Base-by-base conservation (phyloP, 805 yeast species). In the Yamadazyma phyllophila region DNA sequence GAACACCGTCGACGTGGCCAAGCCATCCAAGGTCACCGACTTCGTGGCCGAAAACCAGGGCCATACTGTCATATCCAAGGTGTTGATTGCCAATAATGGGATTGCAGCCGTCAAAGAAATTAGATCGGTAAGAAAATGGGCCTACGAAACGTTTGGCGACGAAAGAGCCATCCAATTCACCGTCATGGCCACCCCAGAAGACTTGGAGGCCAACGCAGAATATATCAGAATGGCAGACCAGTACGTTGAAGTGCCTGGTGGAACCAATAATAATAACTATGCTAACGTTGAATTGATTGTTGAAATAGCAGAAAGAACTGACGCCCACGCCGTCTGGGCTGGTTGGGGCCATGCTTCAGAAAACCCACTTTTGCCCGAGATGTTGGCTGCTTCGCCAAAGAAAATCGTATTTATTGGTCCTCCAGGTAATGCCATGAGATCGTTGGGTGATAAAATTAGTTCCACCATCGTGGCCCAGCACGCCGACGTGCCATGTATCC, bases 261-360 rank as follows among this genome's bases (percentile, higher is more conserved):
- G 99, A 46, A 94, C 99, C 45, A 95, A 95, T 73, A 94, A 94
- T 75, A 95, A 94, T 69, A 94, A 94, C 70, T 91, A 91, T 65
- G 99, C 99, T 58, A 94, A 94, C 62, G 99, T 94, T 51, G 99
- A 94, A 56, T 76, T 94, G 51, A 94, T 94, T 66, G 97, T 94
- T 39, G 99, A 94, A 60, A 75, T 94, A 40, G 99, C 99, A 31
- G 99, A 94, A 73, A 85, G 97, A 73, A 85, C 96, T 36, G 81
- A 88, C 54, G 97, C 88, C 46, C 96, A 94, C 65, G 99, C 99
- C 20, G 99, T 94, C 47, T 94, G 99, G 99, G 99, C 99, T 30
- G 99, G 99, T 60, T 94, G 99, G 99, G 99, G 99, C 60, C 99
- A 95, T 65, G 99, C 99, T 26, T 88, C 97, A n/a, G 99, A 94